Conservation (phyloP, 345 rosid species). For the Clausena lansium region DNA sequence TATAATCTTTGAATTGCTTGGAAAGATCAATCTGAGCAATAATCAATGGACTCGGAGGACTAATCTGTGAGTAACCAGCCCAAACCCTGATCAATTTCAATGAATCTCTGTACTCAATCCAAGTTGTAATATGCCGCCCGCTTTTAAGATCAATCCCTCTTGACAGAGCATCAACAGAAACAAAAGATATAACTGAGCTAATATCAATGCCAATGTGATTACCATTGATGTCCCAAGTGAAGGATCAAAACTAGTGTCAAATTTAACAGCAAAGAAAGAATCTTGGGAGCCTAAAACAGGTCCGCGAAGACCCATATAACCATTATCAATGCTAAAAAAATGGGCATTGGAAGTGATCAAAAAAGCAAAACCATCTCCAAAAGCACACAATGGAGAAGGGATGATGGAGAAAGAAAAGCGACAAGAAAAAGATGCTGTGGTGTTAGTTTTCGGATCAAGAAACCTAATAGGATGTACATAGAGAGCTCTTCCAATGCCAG, state of each 20-base stretch:
- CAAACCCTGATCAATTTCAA: constrained; percentile 59
- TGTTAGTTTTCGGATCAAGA: constrained; percentile 46
- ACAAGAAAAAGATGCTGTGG: constrained; percentile 60
- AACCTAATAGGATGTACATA: constrained; percentile 56
- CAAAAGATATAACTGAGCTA: constrained; percentile 47
- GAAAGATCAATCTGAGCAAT: constrained; percentile 62
- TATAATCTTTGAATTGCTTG: constrained; percentile 53
- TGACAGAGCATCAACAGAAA: constrained; percentile 44
- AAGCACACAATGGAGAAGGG: constrained; percentile 53
- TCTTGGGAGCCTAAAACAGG: constrained; percentile 37
- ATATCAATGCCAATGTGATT: constrained; percentile 72
- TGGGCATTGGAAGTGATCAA: constrained; percentile 71
- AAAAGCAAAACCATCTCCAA: constrained; percentile 78
- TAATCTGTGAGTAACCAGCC: constrained; percentile 47
- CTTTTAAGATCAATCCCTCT: constrained; percentile 62
- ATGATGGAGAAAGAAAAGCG: constrained; percentile 66
- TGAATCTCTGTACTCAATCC: constrained; percentile 70
- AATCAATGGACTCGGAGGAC: constrained; percentile 58
- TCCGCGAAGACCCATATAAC: constrained; percentile 67
- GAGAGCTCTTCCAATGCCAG: constrained; percentile 58
- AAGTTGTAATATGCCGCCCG: constrained; percentile 53
- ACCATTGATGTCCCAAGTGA: constrained; percentile 53
- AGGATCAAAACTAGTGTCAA: constrained; percentile 65
- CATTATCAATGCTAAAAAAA: constrained; percentile 57
- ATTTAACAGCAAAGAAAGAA: constrained; percentile 71